Base-by-base conservation (phyloP, 2,329 filamentous ascomycete genomes). In the Stromatinia cepivora region DNA sequence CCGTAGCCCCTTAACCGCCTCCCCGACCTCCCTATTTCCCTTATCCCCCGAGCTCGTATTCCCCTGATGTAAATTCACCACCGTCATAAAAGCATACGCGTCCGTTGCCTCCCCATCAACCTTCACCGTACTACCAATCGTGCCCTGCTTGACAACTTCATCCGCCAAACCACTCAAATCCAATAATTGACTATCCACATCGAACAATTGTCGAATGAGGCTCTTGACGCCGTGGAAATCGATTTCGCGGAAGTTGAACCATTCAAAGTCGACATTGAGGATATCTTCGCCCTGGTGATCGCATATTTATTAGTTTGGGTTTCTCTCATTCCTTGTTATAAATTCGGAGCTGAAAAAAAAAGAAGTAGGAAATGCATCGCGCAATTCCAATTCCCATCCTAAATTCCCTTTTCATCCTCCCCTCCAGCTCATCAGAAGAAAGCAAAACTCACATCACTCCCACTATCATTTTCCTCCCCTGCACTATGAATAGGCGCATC, bases 221-320 rank as follows among this genome's bases (percentile, higher is more conserved):
- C 88, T 90, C 80, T 97, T 97, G 75, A 96, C 87, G 70, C 95
- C 95, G 81, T 98, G 94, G 81, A 98, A 98, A 81, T 99, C 95
- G 76, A 97, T 86, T 10, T 91, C 88, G 2, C 95, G 90, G 72
- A 94, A 97, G 81, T 97, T 96, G 83, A 98, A 99, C 92, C 93
- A 98, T 83, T 99, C 95, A 77, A 99, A 99, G 74, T 98, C 94
- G 70, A 98, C 93, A 78, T 98, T 90, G 73, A 99, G 88, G 79
- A 94, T 91, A 78, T 97, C 92, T 77, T 93, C 91, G 77, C 97
- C 92, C 92, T 97, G 67, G 4, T 5, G 2, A 8, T 42, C 8
- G 48, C 8, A 10, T 31, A 45, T 50, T 20, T 7, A 22, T 71
- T 28, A 73, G 70, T 52, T 2, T 22, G 9, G 13, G 8, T 9